Base-by-base conservation (phyloP, 176 grass and related monocot genomes). In the Saccharum officinarum region DNA sequence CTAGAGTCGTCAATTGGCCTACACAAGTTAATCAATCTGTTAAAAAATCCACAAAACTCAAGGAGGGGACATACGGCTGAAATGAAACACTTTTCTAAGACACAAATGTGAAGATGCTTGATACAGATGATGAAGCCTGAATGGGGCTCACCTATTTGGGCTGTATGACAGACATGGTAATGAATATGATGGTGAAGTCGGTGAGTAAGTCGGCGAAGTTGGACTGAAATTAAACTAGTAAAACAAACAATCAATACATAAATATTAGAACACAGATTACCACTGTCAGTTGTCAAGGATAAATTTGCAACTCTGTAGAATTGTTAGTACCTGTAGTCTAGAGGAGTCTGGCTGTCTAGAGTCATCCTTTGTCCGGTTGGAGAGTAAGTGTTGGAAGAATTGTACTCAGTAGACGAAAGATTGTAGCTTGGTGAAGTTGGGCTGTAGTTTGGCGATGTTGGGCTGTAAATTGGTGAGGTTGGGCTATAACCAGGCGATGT, bases 111-210 rank as follows among this genome's bases (percentile, higher is more conserved):
- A 67, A 31, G 12, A 33, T 63, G 31, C 22, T 22, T 13, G 25
- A 69, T 18, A 80, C 17, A 14, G 50, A 71, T 6, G n/a, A 73
- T 26, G n/a, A 47, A 80, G 7, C 12, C 16, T 26, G 8, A 82
- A 87, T 18, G 8, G 2, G 7, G 40, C 82, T 90, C 74, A 98
- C 93, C 96, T 94, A 30, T 89, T 92, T 25, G 91, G 96, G 83
- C 93, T 94, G 83, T 98, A 95, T 31, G 93, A 90, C 1, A 93
- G 93, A 71, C 89, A 92, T 67, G 89, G 76, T 30, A 88, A 91
- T 10, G 96, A 88, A 89, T 89, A 93, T 2, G 93, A 90, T n/a
- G 91, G 91, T 31, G 95, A 95, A 45, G 93, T 98, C 22, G 91
- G 91, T 2, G 92, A 95, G 84, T 95, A 95, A 3, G 89, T 84